These are phyloP conservation scores for Apophysomyces sp. DNA, from an alignment of 371 early-diverging fungal genomes.

Conservation along the genomic window DNA sequence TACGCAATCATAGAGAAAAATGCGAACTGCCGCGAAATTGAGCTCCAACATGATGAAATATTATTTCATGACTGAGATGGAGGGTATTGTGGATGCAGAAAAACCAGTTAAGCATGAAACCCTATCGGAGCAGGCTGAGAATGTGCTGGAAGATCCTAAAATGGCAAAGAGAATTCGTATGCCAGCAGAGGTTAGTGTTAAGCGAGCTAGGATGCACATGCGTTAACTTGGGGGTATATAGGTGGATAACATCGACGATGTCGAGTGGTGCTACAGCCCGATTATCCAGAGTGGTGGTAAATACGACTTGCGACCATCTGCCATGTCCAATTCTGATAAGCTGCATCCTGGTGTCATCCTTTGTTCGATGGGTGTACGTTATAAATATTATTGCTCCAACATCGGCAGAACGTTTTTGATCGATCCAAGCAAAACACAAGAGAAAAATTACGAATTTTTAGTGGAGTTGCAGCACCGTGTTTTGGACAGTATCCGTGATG, in stretches of 20 bases:
- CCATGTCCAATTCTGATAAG: conserved; percentile 66
- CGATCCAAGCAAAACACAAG: conserved; percentile 87
- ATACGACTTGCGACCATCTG: conserved; percentile 86
- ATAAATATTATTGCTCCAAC: conserved; percentile 92
- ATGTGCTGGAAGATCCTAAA: conserved; percentile 67
- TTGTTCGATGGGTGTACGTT: conserved; percentile 91
- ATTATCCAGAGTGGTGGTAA: conserved; percentile 96
- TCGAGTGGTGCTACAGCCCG: conserved; percentile 95
- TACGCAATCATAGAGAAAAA: conserved; percentile 54
- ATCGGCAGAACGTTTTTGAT: conserved; percentile 92
- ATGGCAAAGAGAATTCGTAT: conserved; percentile 62
- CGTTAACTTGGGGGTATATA: not conserved
- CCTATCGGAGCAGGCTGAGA: conserved; percentile 78
- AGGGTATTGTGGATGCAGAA: conserved; percentile 83
- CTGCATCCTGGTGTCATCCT: conserved; percentile 89
- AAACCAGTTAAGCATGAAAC: conserved; percentile 86
- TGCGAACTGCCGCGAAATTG: conserved; percentile 72
- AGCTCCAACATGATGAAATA: conserved; percentile 81
- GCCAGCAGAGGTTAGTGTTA: conserved; percentile 57
- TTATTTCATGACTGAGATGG: conserved; percentile 85
- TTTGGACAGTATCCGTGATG: conserved; percentile 72
- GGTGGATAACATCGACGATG: conserved; percentile 39
- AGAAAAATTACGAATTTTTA: conserved; percentile 89
- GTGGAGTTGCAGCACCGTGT: conserved; percentile 80
- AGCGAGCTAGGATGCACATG: not conserved